Percentiles rank a stretch among this genome's conserved stretches.
phyloP scores from a whole-genome alignment of 176 grass and related monocot genomes.

The Oryza meyeriana region DNA sequence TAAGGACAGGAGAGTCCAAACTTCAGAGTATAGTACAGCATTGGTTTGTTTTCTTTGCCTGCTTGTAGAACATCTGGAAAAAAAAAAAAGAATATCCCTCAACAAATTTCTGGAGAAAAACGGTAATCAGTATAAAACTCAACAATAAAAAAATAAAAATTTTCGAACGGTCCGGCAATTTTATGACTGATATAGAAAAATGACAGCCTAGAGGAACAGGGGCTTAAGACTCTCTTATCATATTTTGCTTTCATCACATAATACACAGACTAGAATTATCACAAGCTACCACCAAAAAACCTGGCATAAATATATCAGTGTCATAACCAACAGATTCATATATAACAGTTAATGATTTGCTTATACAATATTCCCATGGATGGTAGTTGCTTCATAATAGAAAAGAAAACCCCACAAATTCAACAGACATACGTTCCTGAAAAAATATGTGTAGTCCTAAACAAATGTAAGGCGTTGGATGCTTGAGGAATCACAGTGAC shows the following conservation, averaged over 20 bases:
- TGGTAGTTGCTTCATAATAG: not conserved
- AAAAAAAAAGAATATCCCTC: not conserved
- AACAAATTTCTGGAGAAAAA: not conserved
- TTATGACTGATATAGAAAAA: not conserved
- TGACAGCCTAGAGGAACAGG: not conserved
- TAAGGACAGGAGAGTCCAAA: conserved; percentile 30
- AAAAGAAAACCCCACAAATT: not conserved
- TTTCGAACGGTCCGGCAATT: not conserved
- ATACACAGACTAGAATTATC: not conserved
- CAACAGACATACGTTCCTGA: not conserved
- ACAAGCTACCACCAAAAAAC: not conserved
- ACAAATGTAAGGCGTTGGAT: not conserved
- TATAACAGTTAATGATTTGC: not conserved
- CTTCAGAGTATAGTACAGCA: conserved; percentile 90
- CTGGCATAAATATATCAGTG: not conserved
- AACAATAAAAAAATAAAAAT: not conserved
- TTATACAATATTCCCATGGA: not conserved
- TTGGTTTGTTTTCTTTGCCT: conserved; percentile 94
- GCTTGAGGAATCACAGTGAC: not conserved
- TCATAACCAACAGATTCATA: not conserved
- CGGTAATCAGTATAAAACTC: not conserved
- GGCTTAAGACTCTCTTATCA: not conserved
- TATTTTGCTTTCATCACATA: not conserved
- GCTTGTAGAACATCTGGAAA: conserved; percentile 99
- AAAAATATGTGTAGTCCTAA: not conserved